These are phyloP conservation scores for Hortaea sp. DNA, from an alignment of 2,329 filamentous ascomycete species.

Conservation along the genomic window DNA sequence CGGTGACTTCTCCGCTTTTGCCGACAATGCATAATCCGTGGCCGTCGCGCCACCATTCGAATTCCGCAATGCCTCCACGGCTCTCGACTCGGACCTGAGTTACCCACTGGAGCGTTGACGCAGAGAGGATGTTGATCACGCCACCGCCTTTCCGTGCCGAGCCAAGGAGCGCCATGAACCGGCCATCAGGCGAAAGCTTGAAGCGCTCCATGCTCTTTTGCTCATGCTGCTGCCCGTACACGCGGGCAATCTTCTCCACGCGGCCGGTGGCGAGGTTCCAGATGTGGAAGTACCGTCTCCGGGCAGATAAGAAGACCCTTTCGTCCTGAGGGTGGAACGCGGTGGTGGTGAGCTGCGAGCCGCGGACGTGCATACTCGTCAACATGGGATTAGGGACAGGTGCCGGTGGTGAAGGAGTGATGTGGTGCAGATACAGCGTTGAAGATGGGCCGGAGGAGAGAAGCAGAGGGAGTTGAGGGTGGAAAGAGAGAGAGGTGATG, in stretches of 20 bases:
- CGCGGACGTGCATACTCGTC: conserved; percentile 77
- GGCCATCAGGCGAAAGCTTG: conserved; percentile 75
- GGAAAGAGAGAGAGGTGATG: conserved; percentile 77
- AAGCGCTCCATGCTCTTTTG: conserved; percentile 88
- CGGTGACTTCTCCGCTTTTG: conserved; percentile 79
- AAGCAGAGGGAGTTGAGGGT: conserved; percentile 77
- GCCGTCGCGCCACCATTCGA: conserved; percentile 84
- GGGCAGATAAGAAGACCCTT: conserved; percentile 78
- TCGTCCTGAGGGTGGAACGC: conserved; percentile 63
- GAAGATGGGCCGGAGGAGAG: conserved; percentile 81
- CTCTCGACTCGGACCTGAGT: conserved; percentile 73
- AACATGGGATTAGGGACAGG: conserved; percentile 75
- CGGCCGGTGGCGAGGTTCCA: conserved; percentile 79
- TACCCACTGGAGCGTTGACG: conserved; percentile 76
- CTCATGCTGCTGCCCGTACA: conserved; percentile 67
- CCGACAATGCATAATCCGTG: conserved; percentile 73
- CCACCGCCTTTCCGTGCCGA: conserved; percentile 78
- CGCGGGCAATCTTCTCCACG: conserved; percentile 70
- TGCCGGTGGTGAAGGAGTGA: conserved; percentile 61
- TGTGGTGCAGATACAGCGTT: conserved; percentile 79
- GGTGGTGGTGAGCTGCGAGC: conserved; percentile 74
- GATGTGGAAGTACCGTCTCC: conserved; percentile 83
- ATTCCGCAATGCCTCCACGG: conserved; percentile 75
- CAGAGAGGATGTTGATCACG: conserved; percentile 74
- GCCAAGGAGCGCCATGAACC: conserved; percentile 74